Base-by-base conservation (phyloP, 768 basidiomycete genomes). In the Termitomyces sp. region DNA sequence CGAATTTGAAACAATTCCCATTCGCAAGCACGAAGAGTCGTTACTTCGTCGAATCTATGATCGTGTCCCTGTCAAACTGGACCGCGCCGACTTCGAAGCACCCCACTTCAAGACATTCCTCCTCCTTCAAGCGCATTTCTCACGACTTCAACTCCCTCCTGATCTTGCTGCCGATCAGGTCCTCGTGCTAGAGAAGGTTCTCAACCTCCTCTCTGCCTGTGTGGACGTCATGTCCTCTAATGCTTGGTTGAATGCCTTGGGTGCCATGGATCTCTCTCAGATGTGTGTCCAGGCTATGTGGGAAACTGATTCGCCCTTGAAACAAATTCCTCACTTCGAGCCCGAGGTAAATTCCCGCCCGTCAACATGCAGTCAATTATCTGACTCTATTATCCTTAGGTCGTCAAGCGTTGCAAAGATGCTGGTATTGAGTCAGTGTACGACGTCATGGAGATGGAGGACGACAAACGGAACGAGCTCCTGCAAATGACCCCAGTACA, bases 61-160 rank as follows among this genome's bases (percentile, higher is more conserved):
- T 70, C 92, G 96, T 25, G 90, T 96, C 1, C 96, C 96, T 1
- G 96, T 98, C 79, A 98, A 98, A 77, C 83, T 98, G 46, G 88
- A 92, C 53, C 70, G 71, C 1, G 75, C 71, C 62, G 91, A 98
- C 74, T 98, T 94, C 74, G 93, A 95, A 69, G 90, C 92, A 15
- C 97, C 96, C 0, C 89, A 96, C 71, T 98, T 98, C 89, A 98
- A 99, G 79, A 95, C 96, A 0, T 97, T 96, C 88, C 81, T 98
- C 36, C 85, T 98, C 1, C 82, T 99, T 1, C 96, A 99, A 71
- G 95, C 96, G 0, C 96, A 98, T 77, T 99, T 98, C 77, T 94
- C 92, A 1, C 90, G 96, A 9, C 80, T 98, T 17, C 88, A 92
- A 48, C 81, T 98, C 2, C 96, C 96, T 0, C 88, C 96, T 12